Evolutionary conservation across 768 basidiomycete genomes (phyloP).

Genomic region (Fomitopsis pulvina): DNA sequence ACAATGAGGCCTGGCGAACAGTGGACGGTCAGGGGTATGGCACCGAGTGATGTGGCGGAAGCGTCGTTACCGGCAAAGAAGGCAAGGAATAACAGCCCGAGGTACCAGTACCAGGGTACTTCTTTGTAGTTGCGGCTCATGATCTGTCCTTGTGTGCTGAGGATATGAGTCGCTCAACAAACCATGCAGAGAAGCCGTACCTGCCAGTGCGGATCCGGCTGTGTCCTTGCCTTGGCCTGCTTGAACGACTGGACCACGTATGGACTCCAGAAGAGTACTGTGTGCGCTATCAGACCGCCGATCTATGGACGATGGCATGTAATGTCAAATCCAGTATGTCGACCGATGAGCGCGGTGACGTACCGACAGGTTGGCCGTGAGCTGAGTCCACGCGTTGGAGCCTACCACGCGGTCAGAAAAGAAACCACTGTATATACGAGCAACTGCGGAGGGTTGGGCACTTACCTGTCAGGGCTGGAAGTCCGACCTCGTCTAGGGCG

Average conservation of each 20-base stretch:
- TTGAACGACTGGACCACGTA: constrained; percentile 45
- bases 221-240: constrained; percentile 36
- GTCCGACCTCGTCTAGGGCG: constrained; percentile 40
- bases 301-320: constrained; percentile 31
- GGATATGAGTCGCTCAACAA: background rate
- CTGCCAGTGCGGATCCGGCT: constrained; percentile 53
- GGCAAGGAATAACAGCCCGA: constrained; percentile 37
- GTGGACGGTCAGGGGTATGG: background rate
- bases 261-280: constrained; percentile 50
- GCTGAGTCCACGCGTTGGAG: constrained; percentile 46
- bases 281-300: constrained; percentile 53
- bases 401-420: constrained; percentile 21
- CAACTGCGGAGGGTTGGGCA: background rate
- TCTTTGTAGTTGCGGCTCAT: constrained; percentile 55
- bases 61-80: constrained; percentile 47
- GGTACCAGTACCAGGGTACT: constrained; percentile 59
- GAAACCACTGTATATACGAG: constrained; percentile 1
- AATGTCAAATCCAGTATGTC: background rate
- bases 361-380: constrained; percentile 43
- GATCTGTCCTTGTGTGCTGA: constrained; percentile 21
- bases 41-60: background rate
- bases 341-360: constrained; percentile 6
- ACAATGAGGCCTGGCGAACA: constrained; percentile 42
- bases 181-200: constrained; percentile 19
- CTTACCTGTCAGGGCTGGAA: constrained; percentile 27